Percentiles rank a stretch among this genome's conserved stretches.
Conservation (phyloP, 2,329 filamentous ascomycete genomes). For the Phoma sp. region DNA sequence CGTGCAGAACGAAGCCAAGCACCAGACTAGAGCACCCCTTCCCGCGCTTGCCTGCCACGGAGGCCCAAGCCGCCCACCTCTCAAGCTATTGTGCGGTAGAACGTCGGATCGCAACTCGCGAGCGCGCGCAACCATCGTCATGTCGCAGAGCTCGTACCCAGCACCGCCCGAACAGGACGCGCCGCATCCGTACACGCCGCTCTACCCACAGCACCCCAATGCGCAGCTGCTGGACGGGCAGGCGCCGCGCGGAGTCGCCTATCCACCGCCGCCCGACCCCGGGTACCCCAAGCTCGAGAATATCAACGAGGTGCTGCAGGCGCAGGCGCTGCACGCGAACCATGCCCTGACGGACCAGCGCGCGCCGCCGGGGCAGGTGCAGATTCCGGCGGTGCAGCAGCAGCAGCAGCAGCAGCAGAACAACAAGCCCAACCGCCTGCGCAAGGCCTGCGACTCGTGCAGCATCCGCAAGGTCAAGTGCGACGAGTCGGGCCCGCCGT, state of each 20-base stretch:
- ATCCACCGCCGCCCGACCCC: conserved; percentile 13
- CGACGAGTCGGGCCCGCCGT: conserved; percentile 71
- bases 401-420: conserved; percentile 27
- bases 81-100: conserved; percentile 13
- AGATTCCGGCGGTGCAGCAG: conserved; percentile 9
- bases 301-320: conserved; percentile 47
- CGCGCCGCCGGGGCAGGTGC: conserved; percentile 19
- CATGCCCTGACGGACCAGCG: conserved; percentile 42
- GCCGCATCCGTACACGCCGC: conserved; percentile 17
- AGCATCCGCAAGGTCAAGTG: conserved; percentile 60
- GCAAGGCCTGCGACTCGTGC: conserved; percentile 53
- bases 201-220: conserved; percentile 19
- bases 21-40: background rate
- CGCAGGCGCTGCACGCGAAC: conserved; percentile 46
- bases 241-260: conserved; percentile 6
- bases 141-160: conserved; percentile 18
- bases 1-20: background rate
- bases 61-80: background rate
- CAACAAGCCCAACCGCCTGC: conserved; percentile 47
- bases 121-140: conserved; percentile 15
- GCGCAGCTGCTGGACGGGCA: conserved; percentile 17
- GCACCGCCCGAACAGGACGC: conserved; percentile 17
- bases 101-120: conserved; percentile 11
- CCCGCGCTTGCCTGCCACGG: background rate
- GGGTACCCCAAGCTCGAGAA: conserved; percentile 47